Evolutionary conservation across 345 rosid species (phyloP).

Genomic region (Reutealis trisperma): DNA sequence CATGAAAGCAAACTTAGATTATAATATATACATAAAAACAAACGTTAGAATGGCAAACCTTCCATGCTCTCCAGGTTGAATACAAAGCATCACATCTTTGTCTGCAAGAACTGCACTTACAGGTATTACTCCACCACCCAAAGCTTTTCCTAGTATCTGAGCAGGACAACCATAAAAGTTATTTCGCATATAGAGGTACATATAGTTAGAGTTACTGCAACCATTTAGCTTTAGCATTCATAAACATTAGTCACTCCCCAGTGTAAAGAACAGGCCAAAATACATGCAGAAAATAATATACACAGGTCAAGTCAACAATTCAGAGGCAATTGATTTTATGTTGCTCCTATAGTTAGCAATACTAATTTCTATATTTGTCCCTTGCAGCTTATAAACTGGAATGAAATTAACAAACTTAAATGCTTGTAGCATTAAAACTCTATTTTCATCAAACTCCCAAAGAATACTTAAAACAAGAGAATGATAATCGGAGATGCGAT

Average conservation of each 20-base stretch:
- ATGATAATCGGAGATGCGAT: neutral
- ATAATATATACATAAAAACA: neutral
- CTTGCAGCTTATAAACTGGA: neutral
- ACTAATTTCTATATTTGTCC: neutral
- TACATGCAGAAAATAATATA: neutral
- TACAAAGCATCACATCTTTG: conserved; percentile 86
- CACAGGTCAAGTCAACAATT: neutral
- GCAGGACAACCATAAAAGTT: neutral
- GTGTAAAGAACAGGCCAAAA: neutral
- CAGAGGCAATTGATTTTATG: neutral
- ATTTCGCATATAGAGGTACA: conserved; percentile 4
- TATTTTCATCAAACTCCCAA: neutral
- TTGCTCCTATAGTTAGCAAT: neutral
- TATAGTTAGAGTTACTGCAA: neutral
- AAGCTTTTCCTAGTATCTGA: conserved; percentile 90
- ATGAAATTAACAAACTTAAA: neutral
- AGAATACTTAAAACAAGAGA: neutral
- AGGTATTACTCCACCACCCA: conserved; percentile 97
- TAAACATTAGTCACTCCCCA: neutral
- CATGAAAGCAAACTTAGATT: neutral
- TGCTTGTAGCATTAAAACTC: neutral
- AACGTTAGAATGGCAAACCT: conserved; percentile 44
- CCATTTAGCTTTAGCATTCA: neutral
- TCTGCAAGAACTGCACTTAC: conserved; percentile 93
- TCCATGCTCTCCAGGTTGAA: conserved; percentile 97